phyloP scores from a whole-genome alignment of 306 rosid species.

The Cucurbita maxima region DNA sequence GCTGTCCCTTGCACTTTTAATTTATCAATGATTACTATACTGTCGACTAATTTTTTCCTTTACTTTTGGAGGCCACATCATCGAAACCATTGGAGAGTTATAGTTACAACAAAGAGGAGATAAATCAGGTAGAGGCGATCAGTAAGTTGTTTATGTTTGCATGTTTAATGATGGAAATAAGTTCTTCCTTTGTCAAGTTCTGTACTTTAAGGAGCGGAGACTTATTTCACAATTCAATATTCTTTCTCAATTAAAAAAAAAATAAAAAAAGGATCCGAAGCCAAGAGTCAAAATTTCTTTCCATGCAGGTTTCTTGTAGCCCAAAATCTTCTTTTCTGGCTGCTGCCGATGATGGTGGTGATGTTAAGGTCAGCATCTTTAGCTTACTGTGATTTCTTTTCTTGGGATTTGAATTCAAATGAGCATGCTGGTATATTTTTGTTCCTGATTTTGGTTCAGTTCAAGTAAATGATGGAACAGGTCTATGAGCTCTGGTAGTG shows the following conservation, averaged over 20 bases:
- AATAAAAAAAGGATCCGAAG: background rate
- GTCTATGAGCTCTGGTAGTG: background rate
- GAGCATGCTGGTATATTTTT: background rate
- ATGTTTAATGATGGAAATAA: background rate
- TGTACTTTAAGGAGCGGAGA: background rate
- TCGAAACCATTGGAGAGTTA: constrained; percentile 57
- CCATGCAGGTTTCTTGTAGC: constrained; percentile 61
- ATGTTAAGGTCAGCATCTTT: constrained; percentile 53
- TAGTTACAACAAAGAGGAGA: constrained; percentile 76
- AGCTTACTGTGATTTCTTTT: background rate
- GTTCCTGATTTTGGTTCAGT: background rate
- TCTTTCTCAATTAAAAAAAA: background rate
- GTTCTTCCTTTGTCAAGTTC: background rate
- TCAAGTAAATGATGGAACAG: background rate
- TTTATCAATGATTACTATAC: background rate
- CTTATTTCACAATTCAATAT: background rate
- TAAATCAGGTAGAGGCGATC: constrained; percentile 52
- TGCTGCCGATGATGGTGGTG: constrained; percentile 89
- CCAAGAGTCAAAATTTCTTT: constrained; percentile 2
- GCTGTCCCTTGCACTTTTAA: background rate
- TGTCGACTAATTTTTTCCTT: background rate
- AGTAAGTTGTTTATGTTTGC: background rate
- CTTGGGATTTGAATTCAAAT: background rate
- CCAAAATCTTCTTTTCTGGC: constrained; percentile 72
- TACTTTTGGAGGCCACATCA: constrained; percentile 39